Evolutionary conservation across 345 rosid species (phyloP), one percentile per base, ranked within the genome.

Genomic region (Populus simonii): DNA sequence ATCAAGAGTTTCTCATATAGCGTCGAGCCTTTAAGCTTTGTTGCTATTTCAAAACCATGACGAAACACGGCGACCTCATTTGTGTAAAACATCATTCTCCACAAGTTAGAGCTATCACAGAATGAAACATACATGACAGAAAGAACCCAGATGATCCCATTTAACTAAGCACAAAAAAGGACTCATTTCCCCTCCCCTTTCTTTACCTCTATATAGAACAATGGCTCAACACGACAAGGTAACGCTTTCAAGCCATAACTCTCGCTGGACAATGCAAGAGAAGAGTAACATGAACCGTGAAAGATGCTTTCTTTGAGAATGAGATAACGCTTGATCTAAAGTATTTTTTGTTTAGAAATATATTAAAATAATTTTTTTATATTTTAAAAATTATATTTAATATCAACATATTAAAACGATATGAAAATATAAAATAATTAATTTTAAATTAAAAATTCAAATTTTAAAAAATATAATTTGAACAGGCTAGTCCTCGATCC

Each of bases 121-220:
- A 80, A 20, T 74, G 82, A 25, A 80, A 74, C 45, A 74, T 45
- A 2, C 78, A 80, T 59, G 74, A 29, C 77, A 84, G 39, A 69
- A 72, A 84, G 55, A 88, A 88, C 62, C 88, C 83, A 68, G 84
- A 49, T 59, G 86, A 85, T n/a, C 82, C 83, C 88, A 81, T 87
- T 36, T 22, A 18, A 68, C 39, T 39, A 49, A 35, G 6, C 31
- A 76, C 45, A 27, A 12, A 3, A 53, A 9, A 51, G 38, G 22
- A 31, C 68, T 59, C 13, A 22, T 73, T 57, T 31, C n/a, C 45
- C 43, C 20, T 75, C n/a, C n/a, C 23, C 6, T 27, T 69, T 25
- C 16, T 17, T 47, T 18, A 75, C 13, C 16, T 47, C 23, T 31
- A 13, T 35, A 22, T 27, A 49, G n/a, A 11, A 74, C 27, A 36